Evolutionary conservation across 2,329 filamentous ascomycete genomes (phyloP), one percentile per base, ranked within the genome.

Genomic region (Xenoacremonium recifei): DNA sequence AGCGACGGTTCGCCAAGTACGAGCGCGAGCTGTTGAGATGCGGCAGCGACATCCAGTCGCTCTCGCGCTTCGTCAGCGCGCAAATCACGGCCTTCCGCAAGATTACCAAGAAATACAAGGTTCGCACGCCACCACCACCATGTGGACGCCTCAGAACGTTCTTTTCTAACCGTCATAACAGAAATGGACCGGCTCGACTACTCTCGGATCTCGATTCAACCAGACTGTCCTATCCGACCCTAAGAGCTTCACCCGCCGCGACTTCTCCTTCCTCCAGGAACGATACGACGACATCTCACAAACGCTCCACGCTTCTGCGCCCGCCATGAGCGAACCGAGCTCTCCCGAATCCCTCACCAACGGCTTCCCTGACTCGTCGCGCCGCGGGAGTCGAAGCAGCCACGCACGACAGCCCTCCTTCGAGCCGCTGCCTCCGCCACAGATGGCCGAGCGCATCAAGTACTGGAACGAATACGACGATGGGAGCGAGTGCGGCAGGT

Each of bases 391-490:
- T n/a, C 27, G 35, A 9, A 61, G 60, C 32, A 66, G 66, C 3
- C 60, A 61, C 21, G 33, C 43, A 35, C 57, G 47, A 25, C 25
- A 47, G 33, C 59, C 52, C 19, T 53, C 56, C 38, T 67, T 66
- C 40, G 57, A 62, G 5, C 51, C 55, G 15, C 50, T 67, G 3
- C 63, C 64, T 3, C 58, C 62, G 9, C 51, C 63, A 5, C 44
- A 53, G 12, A 47, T 54, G 25, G 40, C 54, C 6, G 53, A 62
- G 6, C 60, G 62, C 37, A 55, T 66, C 13, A 69, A 71, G 34
- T 93, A 92, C 60, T 95, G 89, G 88, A 92, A 88, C 63, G 89
- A 95, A 62, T 93, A 92, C 62, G 89, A 95, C 52, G 70, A 91
- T 59, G 87, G 86, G 7, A 89, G 88, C 60, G 86, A 90, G 40